Conservation (phyloP, 257 asterid genomes). For the Mentha longifolia region DNA sequence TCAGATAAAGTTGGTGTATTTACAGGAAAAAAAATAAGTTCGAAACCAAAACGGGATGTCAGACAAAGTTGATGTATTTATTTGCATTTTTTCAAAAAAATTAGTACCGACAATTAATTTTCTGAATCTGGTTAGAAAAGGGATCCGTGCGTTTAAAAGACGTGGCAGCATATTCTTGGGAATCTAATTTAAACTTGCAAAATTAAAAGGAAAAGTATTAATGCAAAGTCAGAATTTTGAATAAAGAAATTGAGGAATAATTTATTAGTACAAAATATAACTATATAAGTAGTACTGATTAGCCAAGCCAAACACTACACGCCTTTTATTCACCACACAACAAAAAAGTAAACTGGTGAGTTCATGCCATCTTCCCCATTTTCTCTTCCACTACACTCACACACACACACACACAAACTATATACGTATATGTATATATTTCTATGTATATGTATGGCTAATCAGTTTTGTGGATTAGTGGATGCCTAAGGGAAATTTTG, state of each 20-base stretch:
- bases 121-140: background rate
- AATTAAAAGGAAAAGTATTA: background rate
- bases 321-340: slow-evolving; percentile 32
- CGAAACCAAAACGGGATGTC: no score
- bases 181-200: background rate
- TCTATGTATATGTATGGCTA: background rate
- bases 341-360: slow-evolving; percentile 34
- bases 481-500: background rate
- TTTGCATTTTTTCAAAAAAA: no score
- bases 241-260: slow-evolving; percentile 14
- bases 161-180: no score
- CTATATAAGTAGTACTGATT: slow-evolving; percentile 15
- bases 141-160: no score
- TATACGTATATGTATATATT: background rate
- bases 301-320: background rate
- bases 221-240: slow-evolving; percentile 32
- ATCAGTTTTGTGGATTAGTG: background rate
- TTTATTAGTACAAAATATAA: slow-evolving; percentile 17
- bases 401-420: slow-evolving; percentile 10
- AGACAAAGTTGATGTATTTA: no score
- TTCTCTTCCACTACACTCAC: slow-evolving; percentile 3
- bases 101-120: background rate
- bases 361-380: slow-evolving; percentile 24
- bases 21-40: no score
- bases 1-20: no score